Evolutionary conservation across 441 rosid genomes (phyloP).

Genomic region (Aquilaria agallochum): DNA sequence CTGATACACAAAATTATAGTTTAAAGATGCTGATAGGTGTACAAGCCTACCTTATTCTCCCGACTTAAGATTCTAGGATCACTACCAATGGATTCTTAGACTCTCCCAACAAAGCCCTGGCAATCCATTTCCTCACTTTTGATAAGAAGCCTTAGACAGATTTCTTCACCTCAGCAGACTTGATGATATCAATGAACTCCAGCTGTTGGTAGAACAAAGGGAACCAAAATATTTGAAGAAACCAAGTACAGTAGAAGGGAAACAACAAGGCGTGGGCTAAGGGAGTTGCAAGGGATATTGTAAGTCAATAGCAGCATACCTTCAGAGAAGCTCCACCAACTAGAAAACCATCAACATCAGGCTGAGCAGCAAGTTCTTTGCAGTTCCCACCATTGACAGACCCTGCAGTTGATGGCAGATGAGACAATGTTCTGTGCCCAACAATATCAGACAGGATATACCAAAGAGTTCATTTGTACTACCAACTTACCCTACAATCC

Average conservation of each 20-base stretch:
- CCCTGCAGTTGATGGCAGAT: constrained; percentile 29
- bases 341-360: constrained; percentile 74
- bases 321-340: constrained; percentile 76
- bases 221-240: too few relatives aligned
- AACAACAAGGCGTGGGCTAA: too few relatives aligned
- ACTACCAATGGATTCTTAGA: neutral
- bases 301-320: constrained; percentile 18
- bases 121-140: neutral
- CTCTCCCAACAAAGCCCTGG: constrained; percentile 8
- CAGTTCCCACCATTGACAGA: constrained; percentile 66
- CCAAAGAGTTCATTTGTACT: too few relatives aligned
- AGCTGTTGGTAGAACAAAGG: constrained; percentile 16
- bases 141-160: constrained; percentile 8
- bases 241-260: too few relatives aligned
- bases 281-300: too few relatives aligned
- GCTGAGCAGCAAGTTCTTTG: constrained; percentile 54
- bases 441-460: too few relatives aligned
- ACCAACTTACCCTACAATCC: too few relatives aligned
- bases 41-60: too few relatives aligned
- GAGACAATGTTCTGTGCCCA: too few relatives aligned
- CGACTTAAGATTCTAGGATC: too few relatives aligned
- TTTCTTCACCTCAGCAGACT: constrained; percentile 31
- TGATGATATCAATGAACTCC: constrained; percentile 41
- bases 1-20: too few relatives aligned
- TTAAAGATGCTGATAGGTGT: too few relatives aligned